A percentile compares a stretch with the other conserved stretches of the same genome.
Evolutionary conservation across 306 rosid genomes (phyloP).

Genomic region (Abrus pulchellus): DNA sequence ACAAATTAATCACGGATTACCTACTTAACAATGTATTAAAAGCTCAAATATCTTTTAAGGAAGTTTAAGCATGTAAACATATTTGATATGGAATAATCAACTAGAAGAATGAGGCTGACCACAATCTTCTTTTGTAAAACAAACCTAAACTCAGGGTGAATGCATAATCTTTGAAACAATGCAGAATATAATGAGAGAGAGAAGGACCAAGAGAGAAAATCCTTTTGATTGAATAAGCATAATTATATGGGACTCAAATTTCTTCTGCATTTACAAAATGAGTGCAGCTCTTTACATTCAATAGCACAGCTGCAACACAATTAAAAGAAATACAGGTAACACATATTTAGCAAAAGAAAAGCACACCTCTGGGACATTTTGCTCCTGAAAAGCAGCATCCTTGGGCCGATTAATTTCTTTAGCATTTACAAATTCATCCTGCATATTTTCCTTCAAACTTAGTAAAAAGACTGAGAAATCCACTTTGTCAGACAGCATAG

Average conservation of each 20-base stretch:
- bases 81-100: constrained; percentile 24
- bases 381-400: constrained; percentile 54
- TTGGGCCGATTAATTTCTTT: constrained; percentile 53
- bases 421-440: constrained; percentile 59
- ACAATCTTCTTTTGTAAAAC: background rate
- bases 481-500: constrained; percentile 25
- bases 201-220: background rate
- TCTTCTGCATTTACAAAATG: constrained; percentile 1
- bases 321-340: background rate
- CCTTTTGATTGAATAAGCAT: constrained; percentile 4
- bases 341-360: constrained; percentile 30
- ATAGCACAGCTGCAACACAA: constrained; percentile 12
- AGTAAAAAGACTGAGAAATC: constrained; percentile 33
- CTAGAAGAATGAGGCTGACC: constrained; percentile 10
- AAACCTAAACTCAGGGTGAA: constrained; percentile 26
- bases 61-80: constrained; percentile 18
- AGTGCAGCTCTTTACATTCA: constrained; percentile 21
- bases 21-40: constrained; percentile 9
- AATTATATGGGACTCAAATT: constrained; percentile 17
- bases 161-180: constrained; percentile 10
- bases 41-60: constrained; percentile 1
- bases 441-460: constrained; percentile 49
- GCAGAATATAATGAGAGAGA: constrained; percentile 30
- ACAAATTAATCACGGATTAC: background rate
- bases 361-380: constrained; percentile 79